Evolutionary conservation across 306 rosid species (phyloP), one percentile per base, ranked within the genome.

Genomic region (Corylus avellana): DNA sequence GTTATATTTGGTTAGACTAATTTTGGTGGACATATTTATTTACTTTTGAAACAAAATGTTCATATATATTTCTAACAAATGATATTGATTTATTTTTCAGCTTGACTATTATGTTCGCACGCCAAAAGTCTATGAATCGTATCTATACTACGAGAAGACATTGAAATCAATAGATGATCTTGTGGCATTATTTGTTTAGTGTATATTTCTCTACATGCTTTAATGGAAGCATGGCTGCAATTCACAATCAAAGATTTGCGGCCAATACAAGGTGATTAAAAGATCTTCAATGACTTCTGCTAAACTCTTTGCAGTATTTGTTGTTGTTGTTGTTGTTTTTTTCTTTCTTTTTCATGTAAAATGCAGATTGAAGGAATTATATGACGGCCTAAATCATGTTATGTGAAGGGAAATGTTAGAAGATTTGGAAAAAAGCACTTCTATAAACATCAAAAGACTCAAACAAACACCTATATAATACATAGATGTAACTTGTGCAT

Each of bases 81-180:
- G 46, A 42, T 42, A 42, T 6, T 42, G 46, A 42, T 42, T 42
- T 42, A 42, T 42, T 0, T 66, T 55, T 48, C 78, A 89, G 92
- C 62, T 89, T 27, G 92, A 89, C 78, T 78, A 90, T 29, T 85
- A 87, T 76, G 88, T 95, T 59, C 92, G 97, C 13, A 80, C 98
- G 17, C 98, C 98, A 25, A 92, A 92, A 85, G 92, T 92, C 42
- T 95, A 95, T 46, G 98, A 92, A 77, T 95, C 98, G 0, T 95
- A 95, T 79, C 70, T 95, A 56, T 95, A 89, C 87, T 92, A 92
- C 51, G 98, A 92, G 92, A 95, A 88, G 98, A 83, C 96, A 22
- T 71, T 95, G 88, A 92, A 95, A 86, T 92, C 98, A 44, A 81
- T 92, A 42, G 98, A 95, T 81, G 85, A 88, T 37, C 85, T 95